These are phyloP conservation scores for Testicularia cyperi DNA, from an alignment of 1,284 basidiomycete species.

Conservation along the genomic window DNA sequence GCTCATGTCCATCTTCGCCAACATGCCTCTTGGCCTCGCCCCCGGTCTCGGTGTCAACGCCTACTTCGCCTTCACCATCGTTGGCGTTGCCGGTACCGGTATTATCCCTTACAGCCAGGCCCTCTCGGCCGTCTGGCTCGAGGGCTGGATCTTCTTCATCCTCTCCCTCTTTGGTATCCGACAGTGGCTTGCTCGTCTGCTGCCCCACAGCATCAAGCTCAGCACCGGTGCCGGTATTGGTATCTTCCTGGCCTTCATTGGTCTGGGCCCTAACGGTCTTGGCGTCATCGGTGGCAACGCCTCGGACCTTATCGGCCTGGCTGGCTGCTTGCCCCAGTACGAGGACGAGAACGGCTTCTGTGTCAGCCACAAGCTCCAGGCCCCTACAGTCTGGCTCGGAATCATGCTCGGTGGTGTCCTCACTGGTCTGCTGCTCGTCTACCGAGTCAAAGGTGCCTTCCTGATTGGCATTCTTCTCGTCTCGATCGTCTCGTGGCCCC, in stretches of 20 bases:
- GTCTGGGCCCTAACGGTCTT: conserved; percentile 69
- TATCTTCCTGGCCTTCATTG: conserved; percentile 67
- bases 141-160: conserved; percentile 79
- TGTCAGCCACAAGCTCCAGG: conserved; percentile 69
- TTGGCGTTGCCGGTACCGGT: conserved; percentile 77
- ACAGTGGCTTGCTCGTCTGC: conserved; percentile 83
- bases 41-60: conserved; percentile 69
- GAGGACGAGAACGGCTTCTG: conserved; percentile 66
- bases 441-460: conserved; percentile 80
- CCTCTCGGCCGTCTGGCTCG: conserved; percentile 73
- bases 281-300: conserved; percentile 75
- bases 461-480: conserved; percentile 77
- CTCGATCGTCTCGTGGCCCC: conserved; percentile 85
- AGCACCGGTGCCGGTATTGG: conserved; percentile 85
- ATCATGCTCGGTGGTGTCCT: conserved; percentile 79
- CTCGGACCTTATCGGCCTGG: conserved; percentile 75
- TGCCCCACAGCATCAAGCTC: conserved; percentile 81
- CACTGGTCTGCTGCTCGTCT: conserved; percentile 69
- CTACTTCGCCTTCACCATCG: conserved; percentile 86
- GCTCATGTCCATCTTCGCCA: conserved; percentile 80
- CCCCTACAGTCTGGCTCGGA: conserved; percentile 82
- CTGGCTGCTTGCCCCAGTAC: conserved; percentile 67
- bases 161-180: conserved; percentile 81
- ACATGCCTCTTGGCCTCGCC: conserved; percentile 74
- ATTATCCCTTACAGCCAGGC: conserved; percentile 77